These are phyloP conservation scores for Fusarium sarcochroum DNA, from an alignment of 2,329 filamentous ascomycete species.

Conservation along the genomic window DNA sequence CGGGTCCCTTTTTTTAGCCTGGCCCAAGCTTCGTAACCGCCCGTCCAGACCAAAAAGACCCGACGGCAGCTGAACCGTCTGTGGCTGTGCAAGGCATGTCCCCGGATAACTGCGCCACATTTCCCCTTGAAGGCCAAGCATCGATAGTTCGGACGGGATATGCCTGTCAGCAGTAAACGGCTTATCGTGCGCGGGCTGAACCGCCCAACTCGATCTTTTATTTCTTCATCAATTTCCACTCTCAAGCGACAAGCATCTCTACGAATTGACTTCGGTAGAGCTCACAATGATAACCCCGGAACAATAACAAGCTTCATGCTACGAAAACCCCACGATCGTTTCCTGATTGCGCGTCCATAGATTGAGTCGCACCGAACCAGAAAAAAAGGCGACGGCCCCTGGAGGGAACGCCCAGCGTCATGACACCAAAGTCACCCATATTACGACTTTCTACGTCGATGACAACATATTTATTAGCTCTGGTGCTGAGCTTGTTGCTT, in stretches of 20 bases:
- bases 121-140: constrained; percentile 34
- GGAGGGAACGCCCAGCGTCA: constrained; percentile 61
- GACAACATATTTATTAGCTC: constrained; percentile 70
- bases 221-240: constrained; percentile 4
- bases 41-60: constrained; percentile 20
- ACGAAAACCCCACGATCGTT: constrained; percentile 22
- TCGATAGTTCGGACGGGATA: constrained; percentile 25
- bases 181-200: constrained; percentile 25
- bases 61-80: constrained; percentile 11
- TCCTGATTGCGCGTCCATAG: constrained; percentile 27
- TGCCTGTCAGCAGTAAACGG: constrained; percentile 38
- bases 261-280: not conserved
- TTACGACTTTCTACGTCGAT: constrained; percentile 79
- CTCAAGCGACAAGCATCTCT: not conserved
- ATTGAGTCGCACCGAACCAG: constrained; percentile 8
- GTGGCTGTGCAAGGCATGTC: constrained; percentile 42
- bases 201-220: constrained; percentile 19
- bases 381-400: constrained; percentile 51
- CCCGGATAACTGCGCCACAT: constrained; percentile 42
- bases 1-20: constrained; percentile 40
- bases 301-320: constrained; percentile 36
- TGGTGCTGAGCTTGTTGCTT: constrained; percentile 69
- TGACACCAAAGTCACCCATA: constrained; percentile 77
- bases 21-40: constrained; percentile 32
- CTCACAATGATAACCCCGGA: constrained; percentile 37